These are phyloP conservation scores for Alnus rubra DNA, from an alignment of 306 rosid genomes.

Conservation along the genomic window DNA sequence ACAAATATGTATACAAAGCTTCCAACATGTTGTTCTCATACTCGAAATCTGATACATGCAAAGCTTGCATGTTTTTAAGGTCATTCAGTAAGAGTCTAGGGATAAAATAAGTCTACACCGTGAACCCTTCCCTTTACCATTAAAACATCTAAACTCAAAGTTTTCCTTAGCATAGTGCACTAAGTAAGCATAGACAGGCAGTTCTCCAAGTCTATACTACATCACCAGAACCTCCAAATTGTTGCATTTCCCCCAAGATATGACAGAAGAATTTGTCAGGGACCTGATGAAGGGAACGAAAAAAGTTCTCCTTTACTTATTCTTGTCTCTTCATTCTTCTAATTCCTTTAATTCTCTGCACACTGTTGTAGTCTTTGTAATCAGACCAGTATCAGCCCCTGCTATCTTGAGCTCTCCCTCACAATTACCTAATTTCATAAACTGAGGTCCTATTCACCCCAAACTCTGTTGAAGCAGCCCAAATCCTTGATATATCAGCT, in stretches of 20 bases:
- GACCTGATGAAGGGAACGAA: neutral
- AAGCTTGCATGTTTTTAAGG: neutral
- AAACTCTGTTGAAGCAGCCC: neutral
- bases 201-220: neutral
- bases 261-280: slow-evolving; percentile 4
- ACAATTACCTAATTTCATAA: neutral
- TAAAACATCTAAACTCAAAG: neutral
- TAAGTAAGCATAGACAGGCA: neutral
- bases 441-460: neutral
- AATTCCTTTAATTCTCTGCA: neutral
- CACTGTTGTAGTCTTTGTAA: neutral
- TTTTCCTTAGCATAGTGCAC: neutral
- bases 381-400: neutral
- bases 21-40: neutral
- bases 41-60: neutral
- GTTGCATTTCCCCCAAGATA: neutral
- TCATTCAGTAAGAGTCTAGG: neutral
- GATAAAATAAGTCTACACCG: neutral
- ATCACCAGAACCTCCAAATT: neutral
- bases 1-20: neutral
- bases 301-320: neutral
- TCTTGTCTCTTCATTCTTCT: neutral
- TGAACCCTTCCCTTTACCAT: neutral
- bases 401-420: neutral
- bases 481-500: neutral